Evolutionary conservation across 805 yeast species (phyloP).

Genomic region (Cyberlindnera japonica): DNA sequence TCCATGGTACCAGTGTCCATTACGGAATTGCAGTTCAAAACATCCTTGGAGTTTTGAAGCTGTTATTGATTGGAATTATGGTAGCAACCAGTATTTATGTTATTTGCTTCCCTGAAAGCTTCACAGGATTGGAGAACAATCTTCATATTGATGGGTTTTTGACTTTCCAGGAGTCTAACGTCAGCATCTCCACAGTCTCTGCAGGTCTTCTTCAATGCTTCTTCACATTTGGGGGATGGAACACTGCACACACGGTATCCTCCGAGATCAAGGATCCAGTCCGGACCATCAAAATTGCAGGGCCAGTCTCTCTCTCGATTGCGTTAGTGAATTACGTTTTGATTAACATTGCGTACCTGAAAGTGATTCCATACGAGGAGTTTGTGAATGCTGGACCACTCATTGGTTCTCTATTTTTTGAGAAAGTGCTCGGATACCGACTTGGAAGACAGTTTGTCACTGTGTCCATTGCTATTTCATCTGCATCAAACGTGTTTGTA

Average conservation of each 20-base stretch:
- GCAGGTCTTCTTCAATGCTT: constrained; percentile 55
- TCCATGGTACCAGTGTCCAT: constrained; percentile 58
- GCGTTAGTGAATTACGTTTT: constrained; percentile 47
- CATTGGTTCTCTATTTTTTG: constrained; percentile 55
- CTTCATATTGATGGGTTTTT: constrained; percentile 28
- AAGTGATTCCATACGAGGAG: constrained; percentile 51
- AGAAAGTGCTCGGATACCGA: constrained; percentile 48
- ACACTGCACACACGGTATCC: constrained; percentile 54
- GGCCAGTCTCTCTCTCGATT: constrained; percentile 49
- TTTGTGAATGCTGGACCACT: constrained; percentile 52
- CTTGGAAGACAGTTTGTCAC: constrained; percentile 55
- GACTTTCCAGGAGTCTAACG: constrained; percentile 29
- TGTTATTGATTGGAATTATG: constrained; percentile 50
- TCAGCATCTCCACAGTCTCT: constrained; percentile 45
- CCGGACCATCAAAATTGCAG: constrained; percentile 56
- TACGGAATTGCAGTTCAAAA: constrained; percentile 63
- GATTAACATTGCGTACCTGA: constrained; percentile 54
- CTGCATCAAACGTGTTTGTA: constrained; percentile 61
- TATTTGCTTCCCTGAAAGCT: constrained; percentile 39
- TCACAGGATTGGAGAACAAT: constrained; percentile 42
- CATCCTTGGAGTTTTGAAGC: constrained; percentile 56
- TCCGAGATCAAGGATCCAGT: constrained; percentile 60
- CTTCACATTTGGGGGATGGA: constrained; percentile 64
- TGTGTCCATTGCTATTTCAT: constrained; percentile 53
- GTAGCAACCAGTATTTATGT: constrained; percentile 57